phyloP scores from a whole-genome alignment of 441 rosid genomes.

The Adansonia madagascariensis region DNA sequence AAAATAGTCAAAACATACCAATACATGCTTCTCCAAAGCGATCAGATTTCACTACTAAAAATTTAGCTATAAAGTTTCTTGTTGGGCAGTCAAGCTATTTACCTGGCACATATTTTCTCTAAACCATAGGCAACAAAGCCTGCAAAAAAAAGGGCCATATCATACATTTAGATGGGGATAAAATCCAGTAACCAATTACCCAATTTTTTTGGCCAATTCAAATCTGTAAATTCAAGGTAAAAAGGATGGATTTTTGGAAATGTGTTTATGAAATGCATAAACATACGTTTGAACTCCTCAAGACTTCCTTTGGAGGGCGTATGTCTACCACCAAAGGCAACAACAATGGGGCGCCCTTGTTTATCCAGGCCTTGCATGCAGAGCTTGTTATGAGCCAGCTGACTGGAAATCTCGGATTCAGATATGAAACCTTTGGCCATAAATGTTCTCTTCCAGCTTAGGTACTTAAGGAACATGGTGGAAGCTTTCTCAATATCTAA shows the following conservation, averaged over 20 bases:
- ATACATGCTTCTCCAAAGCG: neutral
- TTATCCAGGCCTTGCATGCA: conserved; percentile 78
- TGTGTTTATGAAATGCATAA: neutral
- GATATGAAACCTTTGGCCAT: conserved; percentile 62
- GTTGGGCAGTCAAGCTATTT: conserved; percentile 20
- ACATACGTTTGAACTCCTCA: conserved; percentile 77
- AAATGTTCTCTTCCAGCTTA: conserved; percentile 62
- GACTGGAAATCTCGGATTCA: conserved; percentile 55
- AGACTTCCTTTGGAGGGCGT: conserved; percentile 59
- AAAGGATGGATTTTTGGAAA: neutral
- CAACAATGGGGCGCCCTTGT: conserved; percentile 63
- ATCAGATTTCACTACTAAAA: neutral
- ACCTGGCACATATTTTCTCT: conserved; percentile 76
- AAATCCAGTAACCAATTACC: neutral
- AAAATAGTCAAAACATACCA: neutral
- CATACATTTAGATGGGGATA: neutral
- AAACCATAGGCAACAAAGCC: conserved; percentile 71
- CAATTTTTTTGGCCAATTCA: neutral
- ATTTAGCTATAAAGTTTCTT: neutral
- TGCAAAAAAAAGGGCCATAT: conserved; percentile 29
- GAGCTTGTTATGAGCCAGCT: conserved; percentile 68
- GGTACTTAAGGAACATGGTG: conserved; percentile 62
- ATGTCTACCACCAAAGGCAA: conserved; percentile 59
- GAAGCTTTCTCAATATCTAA: conserved; percentile 84
- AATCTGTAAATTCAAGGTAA: neutral